phyloP scores from a whole-genome alignment of 805 yeast species.

The Ogataea minuta region DNA sequence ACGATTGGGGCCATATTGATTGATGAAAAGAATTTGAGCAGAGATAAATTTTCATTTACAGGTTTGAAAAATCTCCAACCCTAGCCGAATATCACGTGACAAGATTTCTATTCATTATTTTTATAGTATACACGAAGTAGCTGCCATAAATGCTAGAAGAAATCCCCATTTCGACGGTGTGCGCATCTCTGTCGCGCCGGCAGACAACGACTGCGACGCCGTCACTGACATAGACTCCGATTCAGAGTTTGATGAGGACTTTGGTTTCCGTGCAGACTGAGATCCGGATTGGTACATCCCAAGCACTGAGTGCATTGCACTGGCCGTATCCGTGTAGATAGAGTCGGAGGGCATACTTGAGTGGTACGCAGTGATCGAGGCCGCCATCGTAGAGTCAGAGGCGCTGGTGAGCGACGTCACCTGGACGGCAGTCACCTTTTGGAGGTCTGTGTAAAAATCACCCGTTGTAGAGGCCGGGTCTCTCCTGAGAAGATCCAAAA shows the following conservation, averaged over 20 bases:
- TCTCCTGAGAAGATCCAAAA: slow-evolving; percentile 10
- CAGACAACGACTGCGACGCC: not conserved
- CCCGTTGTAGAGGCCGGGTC: slow-evolving; percentile 14
- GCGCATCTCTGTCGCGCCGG: slow-evolving; percentile 1
- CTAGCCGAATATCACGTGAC: slow-evolving; percentile 14
- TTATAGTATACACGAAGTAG: slow-evolving; percentile 4
- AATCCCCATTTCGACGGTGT: slow-evolving; percentile 8
- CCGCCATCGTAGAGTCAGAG: slow-evolving; percentile 6
- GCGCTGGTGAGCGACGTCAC: slow-evolving; percentile 10
- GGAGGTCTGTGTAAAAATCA: slow-evolving; percentile 20
- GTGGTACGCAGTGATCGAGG: slow-evolving; percentile 10
- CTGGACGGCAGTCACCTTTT: slow-evolving; percentile 20
- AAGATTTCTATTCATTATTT: not conserved
- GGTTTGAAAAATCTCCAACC: slow-evolving; percentile 3
- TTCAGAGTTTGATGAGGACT: slow-evolving; percentile 1
- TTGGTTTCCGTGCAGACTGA: too few relatives aligned
- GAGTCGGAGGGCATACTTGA: slow-evolving; percentile 4
- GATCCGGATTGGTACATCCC: too few relatives aligned
- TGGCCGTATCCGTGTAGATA: not conserved
- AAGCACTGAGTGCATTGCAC: slow-evolving; percentile 7
- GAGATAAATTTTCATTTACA: slow-evolving; percentile 1
- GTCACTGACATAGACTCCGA: not conserved
- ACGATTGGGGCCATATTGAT: slow-evolving; percentile 38
- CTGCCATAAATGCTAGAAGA: not conserved
- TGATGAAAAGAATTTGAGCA: not conserved